These are phyloP conservation scores for Coemansia sp. DNA, from an alignment of 192 early-diverging fungal genomes.

Conservation along the genomic window DNA sequence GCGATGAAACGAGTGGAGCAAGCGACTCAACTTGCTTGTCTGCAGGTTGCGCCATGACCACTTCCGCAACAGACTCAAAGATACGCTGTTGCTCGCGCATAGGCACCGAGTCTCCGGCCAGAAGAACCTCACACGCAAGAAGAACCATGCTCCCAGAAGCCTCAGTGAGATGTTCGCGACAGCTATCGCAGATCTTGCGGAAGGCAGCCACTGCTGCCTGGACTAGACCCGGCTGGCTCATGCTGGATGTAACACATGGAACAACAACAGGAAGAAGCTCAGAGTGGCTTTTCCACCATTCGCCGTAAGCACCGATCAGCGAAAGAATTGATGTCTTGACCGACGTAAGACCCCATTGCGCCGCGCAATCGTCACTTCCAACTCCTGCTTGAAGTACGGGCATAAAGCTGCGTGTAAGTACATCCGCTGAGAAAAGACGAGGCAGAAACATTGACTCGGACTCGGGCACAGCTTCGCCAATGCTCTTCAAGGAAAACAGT, in stretches of 20 bases:
- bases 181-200: conserved; percentile 69
- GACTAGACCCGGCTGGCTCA: conserved; percentile 60
- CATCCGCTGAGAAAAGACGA: conserved; percentile 60
- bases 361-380: conserved; percentile 17
- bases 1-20: conserved; percentile 21
- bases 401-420: conserved; percentile 45
- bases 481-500: conserved; percentile 64
- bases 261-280: conserved; percentile 59
- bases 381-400: conserved; percentile 31
- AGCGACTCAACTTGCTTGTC: conserved; percentile 19
- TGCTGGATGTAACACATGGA: conserved; percentile 64
- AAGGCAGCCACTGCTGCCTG: conserved; percentile 65
- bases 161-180: conserved; percentile 62
- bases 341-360: conserved; percentile 32
- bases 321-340: conserved; percentile 25
- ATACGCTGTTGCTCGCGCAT: conserved; percentile 53
- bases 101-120: conserved; percentile 27
- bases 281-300: conserved; percentile 68
- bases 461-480: conserved; percentile 65
- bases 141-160: conserved; percentile 62
- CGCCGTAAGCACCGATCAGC: conserved; percentile 63
- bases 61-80: conserved; percentile 48
- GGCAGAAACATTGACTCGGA: conserved; percentile 58
- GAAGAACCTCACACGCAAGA: conserved; percentile 59
- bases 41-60: conserved; percentile 29